A percentile compares a stretch with the other conserved stretches of the same genome.
Evolutionary conservation across 495 filamentous ascomycete species (phyloP).

Genomic region (Xylaria sp.): DNA sequence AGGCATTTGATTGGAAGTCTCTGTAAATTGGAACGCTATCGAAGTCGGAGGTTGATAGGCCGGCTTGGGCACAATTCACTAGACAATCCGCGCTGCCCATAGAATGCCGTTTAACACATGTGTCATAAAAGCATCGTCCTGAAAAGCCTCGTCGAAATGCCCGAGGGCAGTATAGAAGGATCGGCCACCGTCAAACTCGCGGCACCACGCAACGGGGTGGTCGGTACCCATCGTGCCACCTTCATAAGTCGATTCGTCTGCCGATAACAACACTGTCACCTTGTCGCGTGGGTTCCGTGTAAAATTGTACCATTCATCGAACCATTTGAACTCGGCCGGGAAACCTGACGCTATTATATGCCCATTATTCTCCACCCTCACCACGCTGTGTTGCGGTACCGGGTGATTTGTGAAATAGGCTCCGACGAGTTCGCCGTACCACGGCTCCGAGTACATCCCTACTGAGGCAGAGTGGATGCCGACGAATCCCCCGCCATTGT

Average conservation of each 20-base stretch:
- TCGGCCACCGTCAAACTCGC: constrained; percentile 45
- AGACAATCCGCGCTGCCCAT: constrained; percentile 38
- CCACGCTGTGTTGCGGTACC: constrained; percentile 37
- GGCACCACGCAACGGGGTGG: constrained; percentile 48
- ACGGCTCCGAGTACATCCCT: constrained; percentile 38
- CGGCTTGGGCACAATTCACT: neutral
- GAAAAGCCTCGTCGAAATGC: constrained; percentile 50
- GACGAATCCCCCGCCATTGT: constrained; percentile 44
- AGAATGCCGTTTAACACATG: constrained; percentile 43
- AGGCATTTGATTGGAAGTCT: constrained; percentile 55
- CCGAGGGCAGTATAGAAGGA: constrained; percentile 50
- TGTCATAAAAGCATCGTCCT: constrained; percentile 42
- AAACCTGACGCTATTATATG: constrained; percentile 38
- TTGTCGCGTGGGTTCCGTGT: constrained; percentile 36
- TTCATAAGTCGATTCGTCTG: constrained; percentile 41
- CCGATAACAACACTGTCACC: constrained; percentile 41
- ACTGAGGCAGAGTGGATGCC: constrained; percentile 49
- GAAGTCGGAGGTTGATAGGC: neutral
- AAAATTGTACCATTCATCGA: constrained; percentile 54
- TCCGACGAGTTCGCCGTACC: constrained; percentile 47
- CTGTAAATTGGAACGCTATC: constrained; percentile 18
- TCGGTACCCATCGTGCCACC: constrained; percentile 42
- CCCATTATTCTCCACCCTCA: constrained; percentile 33
- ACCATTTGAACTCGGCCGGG: constrained; percentile 38
- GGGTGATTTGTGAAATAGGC: constrained; percentile 47